A percentile compares a stretch with the other conserved stretches of the same genome.
Evolutionary conservation across 2,329 filamentous ascomycete species (phyloP).

Genomic region (Pleoardoris graminearum): DNA sequence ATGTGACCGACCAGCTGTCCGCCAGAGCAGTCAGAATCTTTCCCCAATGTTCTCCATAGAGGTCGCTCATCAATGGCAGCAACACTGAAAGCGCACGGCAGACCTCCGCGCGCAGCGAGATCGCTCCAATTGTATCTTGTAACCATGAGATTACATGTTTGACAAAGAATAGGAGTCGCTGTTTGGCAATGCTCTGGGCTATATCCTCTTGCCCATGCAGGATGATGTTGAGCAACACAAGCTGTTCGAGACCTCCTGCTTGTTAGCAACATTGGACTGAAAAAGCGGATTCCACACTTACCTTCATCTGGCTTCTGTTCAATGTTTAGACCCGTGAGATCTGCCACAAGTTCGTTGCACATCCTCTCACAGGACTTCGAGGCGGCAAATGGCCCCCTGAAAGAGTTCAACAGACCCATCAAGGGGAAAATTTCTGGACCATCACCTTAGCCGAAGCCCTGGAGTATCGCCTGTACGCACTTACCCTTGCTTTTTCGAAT

Average conservation of each 20-base stretch:
- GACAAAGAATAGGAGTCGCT: conserved; percentile 79
- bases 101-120: conserved; percentile 58
- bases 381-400: conserved; percentile 53
- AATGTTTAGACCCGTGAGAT: conserved; percentile 59
- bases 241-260: conserved; percentile 49
- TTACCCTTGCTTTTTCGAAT: conserved; percentile 30
- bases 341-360: conserved; percentile 64
- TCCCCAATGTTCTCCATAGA: conserved; percentile 90
- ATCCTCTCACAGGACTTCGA: conserved; percentile 55
- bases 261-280: neutral
- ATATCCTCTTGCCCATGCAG: conserved; percentile 54
- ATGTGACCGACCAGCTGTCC: conserved; percentile 39
- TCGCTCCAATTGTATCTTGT: conserved; percentile 55
- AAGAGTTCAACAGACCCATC: conserved; percentile 53
- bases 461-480: neutral
- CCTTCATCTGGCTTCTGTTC: conserved; percentile 49
- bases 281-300: conserved; percentile 18
- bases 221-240: conserved; percentile 60
- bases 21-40: conserved; percentile 45
- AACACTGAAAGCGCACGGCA: conserved; percentile 60
- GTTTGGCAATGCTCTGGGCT: conserved; percentile 55
- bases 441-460: neutral
- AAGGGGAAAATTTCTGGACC: conserved; percentile 51
- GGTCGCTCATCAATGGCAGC: conserved; percentile 73
- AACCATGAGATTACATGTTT: conserved; percentile 77